These are phyloP conservation scores for Populus hybrid DNA, from an alignment of 441 rosid genomes.

Conservation along the genomic window DNA sequence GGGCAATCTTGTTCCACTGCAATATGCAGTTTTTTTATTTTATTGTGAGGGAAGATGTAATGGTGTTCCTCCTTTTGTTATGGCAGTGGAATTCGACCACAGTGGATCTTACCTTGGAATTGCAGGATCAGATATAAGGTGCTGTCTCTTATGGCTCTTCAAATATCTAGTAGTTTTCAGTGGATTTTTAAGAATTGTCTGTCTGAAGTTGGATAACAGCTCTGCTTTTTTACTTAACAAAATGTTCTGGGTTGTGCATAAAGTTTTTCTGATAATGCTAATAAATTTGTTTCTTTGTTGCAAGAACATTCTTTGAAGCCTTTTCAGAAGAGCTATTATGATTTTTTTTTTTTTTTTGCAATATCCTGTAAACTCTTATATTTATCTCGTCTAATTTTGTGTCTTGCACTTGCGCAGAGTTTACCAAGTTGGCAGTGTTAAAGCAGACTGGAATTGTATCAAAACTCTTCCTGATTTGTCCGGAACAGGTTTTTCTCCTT, in stretches of 20 bases:
- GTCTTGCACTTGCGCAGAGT: conserved; percentile 42
- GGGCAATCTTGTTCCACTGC: background rate
- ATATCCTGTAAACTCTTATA: background rate
- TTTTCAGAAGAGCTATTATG: background rate
- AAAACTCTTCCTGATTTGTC: conserved; percentile 91
- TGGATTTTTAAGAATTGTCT: background rate
- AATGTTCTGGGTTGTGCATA: background rate
- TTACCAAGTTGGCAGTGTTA: conserved; percentile 89
- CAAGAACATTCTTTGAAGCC: background rate
- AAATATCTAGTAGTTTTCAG: background rate
- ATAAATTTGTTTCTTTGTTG: background rate
- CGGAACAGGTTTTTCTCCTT: conserved; percentile 63
- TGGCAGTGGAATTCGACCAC: conserved; percentile 94
- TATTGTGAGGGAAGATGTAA: background rate
- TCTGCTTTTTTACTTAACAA: background rate
- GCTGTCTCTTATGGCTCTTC: background rate
- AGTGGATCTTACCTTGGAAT: conserved; percentile 90
- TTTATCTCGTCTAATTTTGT: background rate
- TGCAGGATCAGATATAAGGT: conserved; percentile 91
- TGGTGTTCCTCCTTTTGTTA: background rate
- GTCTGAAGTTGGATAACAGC: background rate
- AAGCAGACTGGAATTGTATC: conserved; percentile 89
- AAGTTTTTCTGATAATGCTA: background rate
- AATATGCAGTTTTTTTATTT: background rate
- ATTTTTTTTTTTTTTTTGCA: too few relatives aligned